These are phyloP conservation scores for Exophiala calicioides DNA, from an alignment of 2,329 filamentous ascomycete species.

Conservation along the genomic window DNA sequence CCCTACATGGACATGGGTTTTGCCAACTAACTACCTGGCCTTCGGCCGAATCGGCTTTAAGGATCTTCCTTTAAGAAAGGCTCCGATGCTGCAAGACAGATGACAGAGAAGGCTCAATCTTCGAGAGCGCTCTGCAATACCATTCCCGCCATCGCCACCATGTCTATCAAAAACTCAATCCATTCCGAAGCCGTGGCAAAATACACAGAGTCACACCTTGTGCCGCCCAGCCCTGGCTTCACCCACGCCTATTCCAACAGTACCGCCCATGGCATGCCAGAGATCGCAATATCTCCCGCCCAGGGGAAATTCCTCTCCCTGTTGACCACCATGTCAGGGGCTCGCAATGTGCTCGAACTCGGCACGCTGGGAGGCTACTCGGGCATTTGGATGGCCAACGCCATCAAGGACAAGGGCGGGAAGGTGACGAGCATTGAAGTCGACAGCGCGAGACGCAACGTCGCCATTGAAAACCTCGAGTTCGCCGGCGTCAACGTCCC, in stretches of 20 bases:
- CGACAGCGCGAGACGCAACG: constrained; percentile 46
- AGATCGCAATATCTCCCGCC: constrained; percentile 40
- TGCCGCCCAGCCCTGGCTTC: not conserved
- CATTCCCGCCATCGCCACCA: no score
- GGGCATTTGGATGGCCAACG: constrained; percentile 54
- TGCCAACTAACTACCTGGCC: no score
- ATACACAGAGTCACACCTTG: no score
- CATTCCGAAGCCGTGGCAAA: no score
- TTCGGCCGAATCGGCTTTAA: no score
- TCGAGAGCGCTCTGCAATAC: no score
- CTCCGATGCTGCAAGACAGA: no score
- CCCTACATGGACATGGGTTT: no score
- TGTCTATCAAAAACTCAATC: no score
- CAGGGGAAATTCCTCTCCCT: constrained; percentile 45
- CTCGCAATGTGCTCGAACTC: constrained; percentile 52
- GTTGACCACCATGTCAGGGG: constrained; percentile 39
- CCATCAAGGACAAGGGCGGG: no score
- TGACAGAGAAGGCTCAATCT: no score
- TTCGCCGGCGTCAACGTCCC: constrained; percentile 42
- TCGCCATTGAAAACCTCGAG: constrained; percentile 50
- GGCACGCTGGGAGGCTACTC: constrained; percentile 59
- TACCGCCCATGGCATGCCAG: constrained; percentile 16
- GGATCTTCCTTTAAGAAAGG: no score
- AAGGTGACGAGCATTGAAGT: constrained; percentile 56
- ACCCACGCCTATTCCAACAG: constrained; percentile 16